These are phyloP conservation scores for Paramecium caudatum DNA, from an alignment of 73 alveolate species.

Conservation along the genomic window DNA sequence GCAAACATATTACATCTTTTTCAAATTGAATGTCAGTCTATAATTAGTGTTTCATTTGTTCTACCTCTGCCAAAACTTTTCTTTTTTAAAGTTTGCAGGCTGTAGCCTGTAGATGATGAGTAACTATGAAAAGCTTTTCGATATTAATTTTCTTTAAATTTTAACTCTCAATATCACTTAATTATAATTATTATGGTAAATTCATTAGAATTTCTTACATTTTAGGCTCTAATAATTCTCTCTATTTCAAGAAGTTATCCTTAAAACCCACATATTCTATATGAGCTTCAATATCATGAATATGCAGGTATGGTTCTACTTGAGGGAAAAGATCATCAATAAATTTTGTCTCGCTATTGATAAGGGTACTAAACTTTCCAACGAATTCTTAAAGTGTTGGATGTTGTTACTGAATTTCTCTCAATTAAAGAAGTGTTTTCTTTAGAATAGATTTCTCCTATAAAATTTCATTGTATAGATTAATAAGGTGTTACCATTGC, in stretches of 20 bases:
- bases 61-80: background rate
- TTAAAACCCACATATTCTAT: background rate
- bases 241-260: background rate
- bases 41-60: background rate
- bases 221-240: background rate
- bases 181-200: background rate
- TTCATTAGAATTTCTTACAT: background rate
- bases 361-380: background rate
- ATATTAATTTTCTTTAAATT: background rate
- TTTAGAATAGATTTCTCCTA: background rate
- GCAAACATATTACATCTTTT: conserved; percentile 11
- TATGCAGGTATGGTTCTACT: conserved; percentile 17
- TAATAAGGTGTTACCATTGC: conserved; percentile 34
- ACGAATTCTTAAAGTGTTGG: background rate
- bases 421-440: background rate
- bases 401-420: background rate
- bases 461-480: background rate
- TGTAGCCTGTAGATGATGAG: background rate
- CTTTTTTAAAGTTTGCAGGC: background rate
- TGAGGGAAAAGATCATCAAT: background rate
- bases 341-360: background rate
- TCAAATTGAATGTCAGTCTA: background rate
- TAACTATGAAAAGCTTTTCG: background rate
- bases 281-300: conserved; percentile 45
- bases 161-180: conserved; percentile 47